Percentiles rank a stretch among this genome's conserved stretches.
Conservation (phyloP, 306 rosid species). For the Ziziphus jujuba region DNA sequence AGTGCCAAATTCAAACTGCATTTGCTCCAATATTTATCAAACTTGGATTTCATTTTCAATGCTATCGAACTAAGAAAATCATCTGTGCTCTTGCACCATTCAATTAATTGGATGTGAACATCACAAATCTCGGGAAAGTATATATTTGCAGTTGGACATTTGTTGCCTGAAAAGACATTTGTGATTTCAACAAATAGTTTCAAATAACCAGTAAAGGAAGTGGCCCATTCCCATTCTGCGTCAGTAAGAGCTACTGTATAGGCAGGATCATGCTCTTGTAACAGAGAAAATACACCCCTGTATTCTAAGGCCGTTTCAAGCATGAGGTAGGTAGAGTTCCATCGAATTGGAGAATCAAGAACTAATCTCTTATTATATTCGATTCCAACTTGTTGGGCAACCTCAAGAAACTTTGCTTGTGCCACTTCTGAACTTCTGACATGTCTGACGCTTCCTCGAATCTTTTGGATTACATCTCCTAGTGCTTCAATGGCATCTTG, state of each 20-base stretch:
- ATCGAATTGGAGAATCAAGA: constrained; percentile 63
- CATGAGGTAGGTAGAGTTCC: constrained; percentile 81
- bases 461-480: constrained; percentile 67
- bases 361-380: constrained; percentile 50
- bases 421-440: constrained; percentile 71
- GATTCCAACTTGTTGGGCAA: constrained; percentile 66
- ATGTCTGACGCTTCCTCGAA: constrained; percentile 67
- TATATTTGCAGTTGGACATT: constrained; percentile 70
- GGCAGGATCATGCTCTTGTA: constrained; percentile 66
- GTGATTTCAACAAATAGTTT: constrained; percentile 80
- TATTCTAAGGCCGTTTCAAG: constrained; percentile 78
- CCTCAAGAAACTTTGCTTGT: constrained; percentile 71
- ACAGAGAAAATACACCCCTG: constrained; percentile 63
- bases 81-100: constrained; percentile 86
- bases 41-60: constrained; percentile 71
- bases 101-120: constrained; percentile 78
- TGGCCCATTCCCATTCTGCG: constrained; percentile 82
- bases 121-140: constrained; percentile 92
- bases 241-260: constrained; percentile 58
- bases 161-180: constrained; percentile 59
- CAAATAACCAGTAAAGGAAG: constrained; percentile 55
- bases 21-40: constrained; percentile 92
- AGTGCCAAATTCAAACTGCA: constrained; percentile 85
- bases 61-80: constrained; percentile 66
- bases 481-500: constrained; percentile 64